Evolutionary conservation across 495 filamentous ascomycete species (phyloP).

Genomic region (Neurospora sublineolata): DNA sequence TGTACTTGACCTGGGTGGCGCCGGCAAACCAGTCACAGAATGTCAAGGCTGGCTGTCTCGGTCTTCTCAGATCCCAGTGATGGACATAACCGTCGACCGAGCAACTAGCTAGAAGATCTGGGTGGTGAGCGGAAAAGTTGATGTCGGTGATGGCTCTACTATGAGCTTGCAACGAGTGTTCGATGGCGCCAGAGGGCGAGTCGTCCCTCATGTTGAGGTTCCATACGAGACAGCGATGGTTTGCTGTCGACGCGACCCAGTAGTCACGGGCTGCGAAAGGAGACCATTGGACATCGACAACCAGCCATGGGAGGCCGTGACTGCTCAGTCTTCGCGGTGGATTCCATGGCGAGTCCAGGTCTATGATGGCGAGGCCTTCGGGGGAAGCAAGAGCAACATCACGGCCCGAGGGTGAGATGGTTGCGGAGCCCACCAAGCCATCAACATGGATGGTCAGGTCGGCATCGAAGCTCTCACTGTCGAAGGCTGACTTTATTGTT

Average conservation of each 20-base stretch:
- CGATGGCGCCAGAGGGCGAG: constrained; percentile 60
- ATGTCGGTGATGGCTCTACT: constrained; percentile 89
- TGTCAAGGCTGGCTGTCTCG: constrained; percentile 61
- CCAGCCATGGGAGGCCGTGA: constrained; percentile 84
- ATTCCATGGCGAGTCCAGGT: constrained; percentile 83
- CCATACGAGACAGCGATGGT: constrained; percentile 92
- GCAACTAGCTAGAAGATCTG: constrained; percentile 81
- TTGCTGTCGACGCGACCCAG: constrained; percentile 89
- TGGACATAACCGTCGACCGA: constrained; percentile 88
- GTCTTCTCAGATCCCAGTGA: constrained; percentile 79
- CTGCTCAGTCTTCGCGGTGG: constrained; percentile 71
- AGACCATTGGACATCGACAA: constrained; percentile 98
- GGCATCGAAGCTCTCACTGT: constrained; percentile 77
- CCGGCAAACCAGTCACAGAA: constrained; percentile 94
- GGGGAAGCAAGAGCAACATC: constrained; percentile 89
- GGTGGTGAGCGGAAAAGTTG: constrained; percentile 90
- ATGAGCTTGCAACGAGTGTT: constrained; percentile 84
- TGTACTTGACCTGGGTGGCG: constrained; percentile 94
- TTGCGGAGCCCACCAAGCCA: constrained; percentile 45
- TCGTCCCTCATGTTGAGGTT: constrained; percentile 68
- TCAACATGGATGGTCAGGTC: constrained; percentile 77
- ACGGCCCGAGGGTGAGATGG: constrained; percentile 85
- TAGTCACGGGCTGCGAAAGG: constrained; percentile 80
- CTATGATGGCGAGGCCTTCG: constrained; percentile 82
- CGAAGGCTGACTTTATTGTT: constrained; percentile 54